Evolutionary conservation across 768 basidiomycete species (phyloP), one percentile per base, ranked within the genome.

Genomic region (Plicaturopsis crispa): DNA sequence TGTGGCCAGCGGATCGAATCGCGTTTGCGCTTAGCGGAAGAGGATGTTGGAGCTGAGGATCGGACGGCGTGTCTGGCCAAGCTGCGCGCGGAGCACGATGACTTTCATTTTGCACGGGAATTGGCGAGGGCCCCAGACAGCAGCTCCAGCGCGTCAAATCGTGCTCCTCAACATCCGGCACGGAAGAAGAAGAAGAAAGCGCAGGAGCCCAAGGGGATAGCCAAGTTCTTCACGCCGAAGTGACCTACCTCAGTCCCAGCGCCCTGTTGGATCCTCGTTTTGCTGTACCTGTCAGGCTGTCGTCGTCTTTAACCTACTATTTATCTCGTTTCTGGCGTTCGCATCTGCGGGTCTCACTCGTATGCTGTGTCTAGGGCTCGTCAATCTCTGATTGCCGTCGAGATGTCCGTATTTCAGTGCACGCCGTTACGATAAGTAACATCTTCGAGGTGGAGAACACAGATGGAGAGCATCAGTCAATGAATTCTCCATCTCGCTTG

Each of bases 91-190:
- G 93, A 96, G 52, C 93, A 97, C 49, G 71, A 76, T 24, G 93
- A 96, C 59, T 96, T 78, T 56, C 93, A 97, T 57, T 78, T 90
- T 48, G 92, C 93, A 1, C 69, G 80, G 49, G 83, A 88, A 39
- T 54, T 97, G 36, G 72, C 80, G 16, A 69, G 69, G 18, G 63
- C 67, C 38, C 41, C 59, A 36, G 55, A 53, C 33, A 50, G 47
- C 23, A 45, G 41, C 24, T 34, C 31, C 37, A 43, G 36, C 37
- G 52, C 39, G 48, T 48, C 24, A 53, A 47, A 32, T 42, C 36
- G 44, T 33, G 12, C 35, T 12, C 32, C 44, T 48, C 35, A 48
- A 48, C 37, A 43, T 50, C 16, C 38, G 43, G 20, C 46, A 40
- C 45, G 37, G 33, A 35, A 42, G 37, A 36, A 20, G 32, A 59